These are phyloP conservation scores for Sugiyamaella japonica DNA, from an alignment of 1,139 yeast genomes.

Conservation along the genomic window DNA sequence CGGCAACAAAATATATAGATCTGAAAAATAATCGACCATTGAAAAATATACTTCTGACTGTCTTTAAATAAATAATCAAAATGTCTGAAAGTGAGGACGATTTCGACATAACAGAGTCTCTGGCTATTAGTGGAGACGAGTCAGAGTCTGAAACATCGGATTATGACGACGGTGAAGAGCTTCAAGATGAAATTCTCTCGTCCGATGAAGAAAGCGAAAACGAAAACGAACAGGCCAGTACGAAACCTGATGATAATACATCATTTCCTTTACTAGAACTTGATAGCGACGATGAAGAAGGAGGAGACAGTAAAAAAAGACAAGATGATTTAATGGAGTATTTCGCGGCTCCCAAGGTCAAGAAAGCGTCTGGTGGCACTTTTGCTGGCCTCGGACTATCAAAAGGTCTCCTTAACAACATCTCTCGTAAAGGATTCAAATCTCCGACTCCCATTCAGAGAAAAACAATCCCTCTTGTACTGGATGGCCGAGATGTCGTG, in stretches of 20 bases:
- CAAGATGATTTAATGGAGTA: slow-evolving; percentile 50
- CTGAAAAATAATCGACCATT: neutral
- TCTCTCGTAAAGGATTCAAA: slow-evolving; percentile 80
- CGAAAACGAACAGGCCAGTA: slow-evolving; percentile 30
- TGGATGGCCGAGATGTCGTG: slow-evolving; percentile 89
- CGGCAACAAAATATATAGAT: neutral
- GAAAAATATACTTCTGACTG: neutral
- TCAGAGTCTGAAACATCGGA: slow-evolving; percentile 43
- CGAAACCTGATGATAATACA: neutral
- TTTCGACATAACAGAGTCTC: slow-evolving; percentile 64
- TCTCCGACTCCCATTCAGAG: slow-evolving; percentile 98
- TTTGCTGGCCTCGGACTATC: slow-evolving; percentile 91
- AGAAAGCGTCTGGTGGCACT: slow-evolving; percentile 60
- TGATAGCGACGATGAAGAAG: slow-evolving; percentile 56
- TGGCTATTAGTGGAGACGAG: slow-evolving; percentile 50
- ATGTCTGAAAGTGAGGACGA: slow-evolving; percentile 54
- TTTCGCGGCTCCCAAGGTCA: slow-evolving; percentile 59
- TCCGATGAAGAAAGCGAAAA: slow-evolving; percentile 47
- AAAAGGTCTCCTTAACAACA: slow-evolving; percentile 65
- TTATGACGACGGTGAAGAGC: slow-evolving; percentile 39
- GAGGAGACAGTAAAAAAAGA: slow-evolving; percentile 43
- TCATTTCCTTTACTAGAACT: slow-evolving; percentile 67
- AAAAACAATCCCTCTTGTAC: slow-evolving; percentile 84
- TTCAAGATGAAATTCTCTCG: slow-evolving; percentile 59
- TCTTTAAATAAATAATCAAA: neutral